A percentile compares a stretch with the other conserved stretches of the same genome.
Evolutionary conservation across 169 alveolate genomes (phyloP).

Genomic region (Plasmodium gonderi): DNA sequence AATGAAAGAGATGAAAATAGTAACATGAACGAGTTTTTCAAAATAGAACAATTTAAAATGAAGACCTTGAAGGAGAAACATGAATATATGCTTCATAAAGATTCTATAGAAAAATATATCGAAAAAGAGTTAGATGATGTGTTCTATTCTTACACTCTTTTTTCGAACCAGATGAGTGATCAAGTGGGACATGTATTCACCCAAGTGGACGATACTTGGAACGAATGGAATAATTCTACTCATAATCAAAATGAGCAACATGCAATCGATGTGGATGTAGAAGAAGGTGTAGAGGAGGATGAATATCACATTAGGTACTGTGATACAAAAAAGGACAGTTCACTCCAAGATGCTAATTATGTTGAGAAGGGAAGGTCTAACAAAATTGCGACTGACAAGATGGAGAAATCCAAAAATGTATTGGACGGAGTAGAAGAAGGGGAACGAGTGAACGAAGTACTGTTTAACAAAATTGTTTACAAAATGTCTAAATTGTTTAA

Average conservation of each 20-base stretch:
- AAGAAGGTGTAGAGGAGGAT: too few relatives aligned
- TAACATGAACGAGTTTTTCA: slow-evolving; percentile 53
- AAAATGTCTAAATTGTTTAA: slow-evolving; percentile 47
- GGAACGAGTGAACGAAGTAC: slow-evolving; percentile 20
- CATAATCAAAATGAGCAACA: too few relatives aligned
- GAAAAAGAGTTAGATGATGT: slow-evolving; percentile 36
- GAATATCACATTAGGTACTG: background rate
- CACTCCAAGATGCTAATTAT: too few relatives aligned
- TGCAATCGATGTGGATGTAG: too few relatives aligned
- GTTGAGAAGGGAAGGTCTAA: background rate
- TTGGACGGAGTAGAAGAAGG: slow-evolving; percentile 5
- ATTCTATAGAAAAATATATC: slow-evolving; percentile 24
- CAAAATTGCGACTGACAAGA: background rate
- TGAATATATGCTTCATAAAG: background rate
- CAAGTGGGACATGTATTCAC: too few relatives aligned
- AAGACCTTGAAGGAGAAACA: slow-evolving; percentile 27
- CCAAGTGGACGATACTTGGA: too few relatives aligned
- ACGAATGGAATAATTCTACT: too few relatives aligned
- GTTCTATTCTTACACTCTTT: slow-evolving; percentile 30
- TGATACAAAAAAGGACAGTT: background rate
- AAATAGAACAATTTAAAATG: slow-evolving; percentile 66
- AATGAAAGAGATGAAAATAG: slow-evolving; percentile 16
- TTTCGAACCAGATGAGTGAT: background rate
- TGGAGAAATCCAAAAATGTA: too few relatives aligned
- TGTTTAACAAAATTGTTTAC: slow-evolving; percentile 33